Percentiles rank a stretch among this genome's conserved stretches.
phyloP scores from a whole-genome alignment of 352 stramenopile species.

The Globisporangium parvum region DNA sequence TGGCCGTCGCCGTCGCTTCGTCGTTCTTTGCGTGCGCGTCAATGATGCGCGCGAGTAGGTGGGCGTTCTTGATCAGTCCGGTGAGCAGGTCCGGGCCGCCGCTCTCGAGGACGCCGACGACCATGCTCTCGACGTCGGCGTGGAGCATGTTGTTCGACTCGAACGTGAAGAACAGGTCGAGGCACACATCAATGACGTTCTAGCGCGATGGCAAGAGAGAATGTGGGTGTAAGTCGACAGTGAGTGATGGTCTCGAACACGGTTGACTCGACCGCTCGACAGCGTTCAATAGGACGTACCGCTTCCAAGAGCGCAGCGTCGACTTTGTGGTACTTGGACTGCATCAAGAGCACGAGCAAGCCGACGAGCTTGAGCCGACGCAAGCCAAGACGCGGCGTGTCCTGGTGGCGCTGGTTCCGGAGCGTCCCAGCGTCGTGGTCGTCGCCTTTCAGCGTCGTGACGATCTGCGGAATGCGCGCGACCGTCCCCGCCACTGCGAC shows the following conservation, averaged over 20 bases:
- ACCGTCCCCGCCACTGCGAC: constrained; percentile 46
- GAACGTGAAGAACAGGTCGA: constrained; percentile 87
- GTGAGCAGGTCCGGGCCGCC: constrained; percentile 66
- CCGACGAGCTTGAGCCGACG: constrained; percentile 79
- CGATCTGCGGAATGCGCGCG: constrained; percentile 58
- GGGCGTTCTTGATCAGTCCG: constrained; percentile 72
- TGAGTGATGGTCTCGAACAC: background rate
- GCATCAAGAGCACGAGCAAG: constrained; percentile 70
- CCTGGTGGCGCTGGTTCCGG: constrained; percentile 67
- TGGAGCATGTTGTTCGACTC: constrained; percentile 87
- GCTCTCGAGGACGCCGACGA: constrained; percentile 78
- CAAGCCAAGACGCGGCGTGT: constrained; percentile 65
- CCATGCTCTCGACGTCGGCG: constrained; percentile 80
- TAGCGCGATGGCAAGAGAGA: constrained; percentile 4
- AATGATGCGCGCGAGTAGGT: constrained; percentile 61
- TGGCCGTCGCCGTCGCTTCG: constrained; percentile 41
- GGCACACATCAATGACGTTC: constrained; percentile 62
- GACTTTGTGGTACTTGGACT: constrained; percentile 81
- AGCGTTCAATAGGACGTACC: constrained; percentile 8
- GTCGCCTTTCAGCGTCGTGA: constrained; percentile 50
- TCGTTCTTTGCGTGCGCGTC: constrained; percentile 79
- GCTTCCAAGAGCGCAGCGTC: constrained; percentile 60
- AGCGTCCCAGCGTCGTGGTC: constrained; percentile 61
- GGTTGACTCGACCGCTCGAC: too few species aligned
- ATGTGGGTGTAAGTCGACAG: background rate